Percentiles rank a stretch among this genome's conserved stretches.
These are phyloP conservation scores for Euptelea pleiosperma DNA, from an alignment of 164 flowering plant genomes.

Conservation along the genomic window DNA sequence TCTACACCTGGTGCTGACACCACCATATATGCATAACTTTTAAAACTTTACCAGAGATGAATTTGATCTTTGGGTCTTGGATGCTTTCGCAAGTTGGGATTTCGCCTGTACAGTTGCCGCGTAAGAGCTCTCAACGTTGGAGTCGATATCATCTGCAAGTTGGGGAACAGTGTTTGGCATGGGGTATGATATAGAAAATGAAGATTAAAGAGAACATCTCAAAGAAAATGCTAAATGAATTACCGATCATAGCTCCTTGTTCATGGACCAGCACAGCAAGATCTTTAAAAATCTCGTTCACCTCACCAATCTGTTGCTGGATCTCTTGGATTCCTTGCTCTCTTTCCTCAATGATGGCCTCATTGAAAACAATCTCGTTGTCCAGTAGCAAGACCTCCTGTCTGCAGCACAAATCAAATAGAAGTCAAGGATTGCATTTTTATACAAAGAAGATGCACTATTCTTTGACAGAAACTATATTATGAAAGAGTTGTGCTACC, in stretches of 20 bases:
- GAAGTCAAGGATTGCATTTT: neutral
- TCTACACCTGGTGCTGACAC: too few species aligned
- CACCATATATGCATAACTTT: neutral
- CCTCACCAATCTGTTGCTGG: conserved; percentile 74
- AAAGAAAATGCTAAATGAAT: conserved; percentile 6
- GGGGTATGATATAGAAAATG: neutral
- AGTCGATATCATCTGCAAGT: conserved; percentile 72
- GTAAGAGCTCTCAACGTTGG: conserved; percentile 58
- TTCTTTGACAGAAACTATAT: neutral
- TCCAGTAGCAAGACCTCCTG: conserved; percentile 54
- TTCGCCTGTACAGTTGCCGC: conserved; percentile 75
- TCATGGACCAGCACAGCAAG: conserved; percentile 69
- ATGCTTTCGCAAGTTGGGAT: conserved; percentile 74
- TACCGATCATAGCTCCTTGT: conserved; percentile 80
- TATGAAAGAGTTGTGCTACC: too few species aligned
- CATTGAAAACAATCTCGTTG: conserved; percentile 61
- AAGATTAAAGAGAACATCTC: neutral
- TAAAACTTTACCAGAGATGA: conserved; percentile 69
- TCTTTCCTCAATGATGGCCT: conserved; percentile 76
- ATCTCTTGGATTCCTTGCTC: conserved; percentile 79
- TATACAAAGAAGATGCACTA: neutral
- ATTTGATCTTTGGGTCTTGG: conserved; percentile 85
- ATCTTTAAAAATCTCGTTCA: conserved; percentile 78
- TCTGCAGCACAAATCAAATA: conserved; percentile 28
- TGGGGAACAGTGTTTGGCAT: neutral